phyloP scores from a whole-genome alignment of 148 eudicot genomes.

The Heliosperma pusillum region DNA sequence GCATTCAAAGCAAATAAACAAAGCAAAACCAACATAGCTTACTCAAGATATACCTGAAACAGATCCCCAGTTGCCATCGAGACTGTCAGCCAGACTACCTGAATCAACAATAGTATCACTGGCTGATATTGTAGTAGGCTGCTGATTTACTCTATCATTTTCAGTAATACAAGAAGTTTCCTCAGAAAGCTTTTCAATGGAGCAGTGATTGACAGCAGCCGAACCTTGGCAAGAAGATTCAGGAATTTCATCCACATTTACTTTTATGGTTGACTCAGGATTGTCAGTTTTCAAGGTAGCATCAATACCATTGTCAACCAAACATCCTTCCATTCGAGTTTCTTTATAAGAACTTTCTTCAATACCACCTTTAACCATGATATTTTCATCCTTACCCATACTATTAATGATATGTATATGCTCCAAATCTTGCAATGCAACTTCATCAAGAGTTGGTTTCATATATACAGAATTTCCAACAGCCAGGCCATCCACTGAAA shows the following conservation, averaged over 20 bases:
- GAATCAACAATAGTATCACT: conserved; percentile 35
- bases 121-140: conserved; percentile 29
- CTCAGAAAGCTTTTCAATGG: conserved; percentile 16
- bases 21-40: neutral
- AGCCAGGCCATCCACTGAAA: conserved; percentile 14
- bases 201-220: conserved; percentile 20
- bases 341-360: conserved; percentile 7
- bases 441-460: conserved; percentile 13
- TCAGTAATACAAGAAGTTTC: conserved; percentile 22
- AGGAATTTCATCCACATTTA: conserved; percentile 17
- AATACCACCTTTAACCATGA: conserved; percentile 21
- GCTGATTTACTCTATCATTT: neutral
- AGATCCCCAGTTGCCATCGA: conserved; percentile 66
- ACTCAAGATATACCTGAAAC: conserved; percentile 48
- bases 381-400: conserved; percentile 14
- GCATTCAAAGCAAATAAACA: conserved; percentile 1
- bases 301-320: conserved; percentile 12
- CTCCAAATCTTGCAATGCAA: conserved; percentile 21
- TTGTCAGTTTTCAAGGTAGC: conserved; percentile 8
- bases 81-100: conserved; percentile 46
- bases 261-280: conserved; percentile 11
- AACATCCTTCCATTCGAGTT: conserved; percentile 11
- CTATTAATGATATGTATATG: conserved; percentile 9
- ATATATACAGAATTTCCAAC: conserved; percentile 3
- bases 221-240: conserved; percentile 23